Base-by-base conservation (phyloP, 371 early-diverging fungal species). In the Apophysomyces trapeziformis region DNA sequence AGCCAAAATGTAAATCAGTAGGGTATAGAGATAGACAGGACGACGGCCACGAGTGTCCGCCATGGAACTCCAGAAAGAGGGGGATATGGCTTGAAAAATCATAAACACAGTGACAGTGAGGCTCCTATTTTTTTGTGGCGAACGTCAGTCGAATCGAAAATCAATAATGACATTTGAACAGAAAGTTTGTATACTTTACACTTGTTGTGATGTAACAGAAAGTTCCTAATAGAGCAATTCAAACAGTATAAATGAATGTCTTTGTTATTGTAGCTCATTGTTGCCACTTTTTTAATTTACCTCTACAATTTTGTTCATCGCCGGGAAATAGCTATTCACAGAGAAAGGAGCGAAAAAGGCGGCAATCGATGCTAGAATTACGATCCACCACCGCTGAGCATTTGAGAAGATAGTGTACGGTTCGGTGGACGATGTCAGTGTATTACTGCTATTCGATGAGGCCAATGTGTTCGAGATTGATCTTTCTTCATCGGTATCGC, bases 11-110 rank as follows among this genome's bases (percentile, higher is more conserved):
- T 83, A 90, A 11, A 90, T 77, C 9, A 87, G 59, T 61, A 89
- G 76, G 4, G 90, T 88, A 14, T 65, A 18, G 3, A 87, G 72
- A 61, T 87, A 90, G 11, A 92, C 85, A 2, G 87, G 88, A 12
- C 88, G 82, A 13, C 92, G 83, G 0, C 92, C 91, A 36, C 70
- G 74, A 7, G 67, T 76, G 68, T 92, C 92, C 0, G 91, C 86
- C 9, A 90, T 63, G 13, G 85, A 77, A 47, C 87, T 88, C 91
- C 91, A 92, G 35, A 90, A 74, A 2, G 77, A 75, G 9, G 82
- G 82, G 0, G 82, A 75, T 35, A 78, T 47, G 2, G 77, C 82
- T 68, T 82, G 79, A 39, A 82, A 74, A 14, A 82, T 66, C 79
- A 82, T 77, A 38, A 77, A 82, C 37, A 76, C 67, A 0, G 79